A percentile compares a stretch with the other conserved stretches of the same genome.
Evolutionary conservation across 2,329 filamentous ascomycete genomes (phyloP).

Genomic region (Rhinocladiella mackenziei): DNA sequence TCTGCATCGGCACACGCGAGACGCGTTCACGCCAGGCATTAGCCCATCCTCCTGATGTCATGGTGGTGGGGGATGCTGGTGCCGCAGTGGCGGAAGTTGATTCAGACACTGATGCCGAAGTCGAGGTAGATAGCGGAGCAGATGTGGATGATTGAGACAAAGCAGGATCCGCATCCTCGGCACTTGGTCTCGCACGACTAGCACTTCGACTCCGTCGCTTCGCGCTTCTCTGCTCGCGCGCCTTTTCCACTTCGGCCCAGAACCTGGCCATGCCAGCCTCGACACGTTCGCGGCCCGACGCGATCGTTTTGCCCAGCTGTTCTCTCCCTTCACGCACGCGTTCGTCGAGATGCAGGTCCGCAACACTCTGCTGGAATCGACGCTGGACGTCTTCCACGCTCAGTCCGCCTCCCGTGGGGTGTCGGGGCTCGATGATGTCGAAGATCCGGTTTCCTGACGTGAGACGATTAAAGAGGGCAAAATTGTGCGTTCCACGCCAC

Average conservation of each 20-base stretch:
- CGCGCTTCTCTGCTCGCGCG: constrained; percentile 14
- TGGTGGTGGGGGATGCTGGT: background rate
- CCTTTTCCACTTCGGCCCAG: constrained; percentile 26
- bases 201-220: constrained; percentile 5
- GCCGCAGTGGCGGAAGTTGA: background rate
- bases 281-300: constrained; percentile 74
- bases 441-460: constrained; percentile 75
- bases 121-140: constrained; percentile 1
- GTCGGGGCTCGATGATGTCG: constrained; percentile 86
- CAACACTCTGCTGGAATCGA: constrained; percentile 82
- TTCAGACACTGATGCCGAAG: too few species aligned
- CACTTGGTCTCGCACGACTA: constrained; percentile 1
- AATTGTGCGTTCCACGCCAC: constrained; percentile 87
- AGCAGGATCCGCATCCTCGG: constrained; percentile 14
- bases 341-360: constrained; percentile 90
- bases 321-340: constrained; percentile 78
- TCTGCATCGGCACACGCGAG: constrained; percentile 25
- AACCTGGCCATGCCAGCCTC: constrained; percentile 19
- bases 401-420: constrained; percentile 88
- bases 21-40: constrained; percentile 29
- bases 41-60: constrained; percentile 21
- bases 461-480: constrained; percentile 75
- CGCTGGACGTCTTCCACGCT: constrained; percentile 93
- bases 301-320: constrained; percentile 78
- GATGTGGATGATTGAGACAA: background rate